Evolutionary conservation across 371 early-diverging fungal species (phyloP).

Genomic region (Phascolomyces articulosus): DNA sequence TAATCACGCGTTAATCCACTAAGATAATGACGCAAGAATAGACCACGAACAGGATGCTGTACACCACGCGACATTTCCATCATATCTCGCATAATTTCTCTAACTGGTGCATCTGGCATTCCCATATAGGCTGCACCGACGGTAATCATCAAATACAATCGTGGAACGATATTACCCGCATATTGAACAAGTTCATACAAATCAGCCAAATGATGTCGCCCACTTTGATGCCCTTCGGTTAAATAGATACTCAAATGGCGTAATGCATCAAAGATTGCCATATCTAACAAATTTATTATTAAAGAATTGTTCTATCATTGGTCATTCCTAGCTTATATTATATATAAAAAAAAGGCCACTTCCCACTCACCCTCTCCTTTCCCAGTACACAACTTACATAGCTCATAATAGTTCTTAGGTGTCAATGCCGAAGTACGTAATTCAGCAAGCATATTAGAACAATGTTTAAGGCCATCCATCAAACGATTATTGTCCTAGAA

Average conservation of each 20-base stretch:
- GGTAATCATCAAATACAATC: slow-evolving; percentile 96
- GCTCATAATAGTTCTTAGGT: slow-evolving; percentile 96
- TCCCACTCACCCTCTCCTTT: neutral
- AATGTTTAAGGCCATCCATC: slow-evolving; percentile 95
- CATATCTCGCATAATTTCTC: slow-evolving; percentile 96
- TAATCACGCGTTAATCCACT: slow-evolving; percentile 92
- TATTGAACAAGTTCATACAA: slow-evolving; percentile 97
- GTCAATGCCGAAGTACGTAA: slow-evolving; percentile 90
- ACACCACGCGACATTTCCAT: slow-evolving; percentile 97
- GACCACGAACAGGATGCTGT: slow-evolving; percentile 95
- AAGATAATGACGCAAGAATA: slow-evolving; percentile 94
- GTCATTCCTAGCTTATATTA: too few relatives aligned
- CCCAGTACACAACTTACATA: slow-evolving; percentile 63
- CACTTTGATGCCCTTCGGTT: slow-evolving; percentile 81
- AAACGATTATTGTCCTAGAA: slow-evolving; percentile 83
- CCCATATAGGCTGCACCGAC: slow-evolving; percentile 95
- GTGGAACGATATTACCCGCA: slow-evolving; percentile 94
- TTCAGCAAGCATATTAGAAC: slow-evolving; percentile 95
- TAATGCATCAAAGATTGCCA: slow-evolving; percentile 95
- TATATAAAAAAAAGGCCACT: neutral
- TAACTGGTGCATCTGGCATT: slow-evolving; percentile 83
- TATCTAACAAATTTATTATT: slow-evolving; percentile 48
- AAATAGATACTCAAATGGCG: slow-evolving; percentile 86
- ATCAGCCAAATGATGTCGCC: slow-evolving; percentile 90
- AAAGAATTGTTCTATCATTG: too few relatives aligned